Evolutionary conservation across 352 stramenopile species (phyloP), one percentile per base, ranked within the genome.

Genomic region (Phytophthora cajani): DNA sequence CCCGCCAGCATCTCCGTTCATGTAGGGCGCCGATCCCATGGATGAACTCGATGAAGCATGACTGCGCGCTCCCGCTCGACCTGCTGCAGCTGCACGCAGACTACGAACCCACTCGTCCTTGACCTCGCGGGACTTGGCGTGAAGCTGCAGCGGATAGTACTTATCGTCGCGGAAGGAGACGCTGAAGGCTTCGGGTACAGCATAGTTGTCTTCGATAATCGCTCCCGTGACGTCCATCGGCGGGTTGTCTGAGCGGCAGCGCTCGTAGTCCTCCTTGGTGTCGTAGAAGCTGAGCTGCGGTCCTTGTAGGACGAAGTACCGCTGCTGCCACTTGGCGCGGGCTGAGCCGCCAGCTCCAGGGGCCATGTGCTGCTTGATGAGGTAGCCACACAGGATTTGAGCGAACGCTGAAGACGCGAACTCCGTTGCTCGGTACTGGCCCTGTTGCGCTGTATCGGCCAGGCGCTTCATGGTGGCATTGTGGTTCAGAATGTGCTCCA

Each of bases 401-500:
- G 82, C 78, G 16, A 90, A 88, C 27, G 85, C 85, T 27, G 84
- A 92, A 8, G 79, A 86, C 19, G 87, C 85, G 58, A 94, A 91
- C 65, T 96, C 89, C n/a, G 88, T 93, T 17, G 87, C 88, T 19
- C 89, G 87, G 68, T 93, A 94, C 47, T 96, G 88, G 14, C 89
- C 85, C 52, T 95, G 84, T 74, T 95, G 89, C 49, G 89, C 89
- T 50, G 88, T 94, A 63, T 96, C 89, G 1, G 88, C 89, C 4
- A 96, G 78, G 0, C 86, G 84, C 72, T 93, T 93, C 74, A 96
- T 79, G n/a, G 89, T 96, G 27, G 87, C 87, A 36, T 96, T 96
- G 72, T 96, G 87, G 69, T 92, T 93, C 51, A 95, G 62, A 64
- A 96, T 89, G 77, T 96, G 86, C 64, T 96, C 89, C 17, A 96